Base-by-base conservation (phyloP, 1,284 basidiomycete species). In the Leucoagaricus sp. region DNA sequence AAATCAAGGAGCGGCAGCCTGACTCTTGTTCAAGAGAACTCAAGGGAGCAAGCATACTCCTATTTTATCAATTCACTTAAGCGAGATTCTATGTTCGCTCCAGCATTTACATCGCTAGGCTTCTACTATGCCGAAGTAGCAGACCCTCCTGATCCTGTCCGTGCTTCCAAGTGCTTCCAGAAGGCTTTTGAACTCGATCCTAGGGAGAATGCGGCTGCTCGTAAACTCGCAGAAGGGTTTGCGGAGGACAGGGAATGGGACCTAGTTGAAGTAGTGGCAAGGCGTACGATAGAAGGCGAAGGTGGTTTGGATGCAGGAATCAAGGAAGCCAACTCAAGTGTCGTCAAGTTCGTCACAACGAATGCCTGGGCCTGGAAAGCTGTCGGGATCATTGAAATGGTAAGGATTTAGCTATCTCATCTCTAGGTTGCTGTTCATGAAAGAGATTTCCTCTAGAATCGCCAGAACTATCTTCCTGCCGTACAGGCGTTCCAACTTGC, bases 311-410 rank as follows among this genome's bases (percentile, higher is more conserved):
- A 87, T 64, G 85, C 29, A 85, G 86, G 0, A 70, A 75, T 78
- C 29, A 78, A 76, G 44, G 77, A 73, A 46, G 75, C 78, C 0
- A 72, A 71, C 34, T 76, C 73, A 41, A 76, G 82, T 60, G 85
- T 85, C 26, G 25, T 21, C 36, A 38, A 47, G 26, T 57, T 57
- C 69, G 79, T 88, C 31, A 91, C 94, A 0, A 86, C 85, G 41
- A 96, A 95, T 65, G 84, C 90, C 2, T 99, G 97, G 97, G 97
- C 97, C 1, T 99, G 96, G 95, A 98, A 98, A 72, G 96, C 97
- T 9, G 77, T 97, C 26, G 97, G 97, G 1, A 85, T 93, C 1
- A 95, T 96, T 1, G 94, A 98, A 68, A 76, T 98, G 74, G 94
- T 94, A 65, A 73, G 86, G 72, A 50, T 36, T 21, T 19, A 13